Conservation (phyloP, 2,329 filamentous ascomycete species). For the Colletotrichum truncatum region DNA sequence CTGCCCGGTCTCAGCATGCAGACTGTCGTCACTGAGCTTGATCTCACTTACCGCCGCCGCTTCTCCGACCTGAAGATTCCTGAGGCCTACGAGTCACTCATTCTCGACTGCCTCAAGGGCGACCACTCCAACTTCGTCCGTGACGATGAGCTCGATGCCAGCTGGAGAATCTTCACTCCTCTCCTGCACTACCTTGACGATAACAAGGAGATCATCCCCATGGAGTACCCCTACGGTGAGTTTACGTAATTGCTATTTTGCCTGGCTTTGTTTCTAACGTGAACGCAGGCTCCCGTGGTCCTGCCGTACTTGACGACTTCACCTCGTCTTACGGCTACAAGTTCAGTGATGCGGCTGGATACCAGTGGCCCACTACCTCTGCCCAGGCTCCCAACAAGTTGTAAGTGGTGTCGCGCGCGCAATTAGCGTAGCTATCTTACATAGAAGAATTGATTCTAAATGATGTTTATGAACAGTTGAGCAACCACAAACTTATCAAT, state of each 20-base stretch:
- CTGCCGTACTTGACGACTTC: conserved; percentile 96
- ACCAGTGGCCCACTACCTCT: conserved; percentile 90
- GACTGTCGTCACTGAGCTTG: conserved; percentile 97
- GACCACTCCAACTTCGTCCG: conserved; percentile 99
- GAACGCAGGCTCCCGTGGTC: conserved; percentile 86
- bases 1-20: conserved; percentile 98
- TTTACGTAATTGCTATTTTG: background rate
- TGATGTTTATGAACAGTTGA: conserved; percentile 26
- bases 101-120: conserved; percentile 96
- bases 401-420: conserved; percentile 60
- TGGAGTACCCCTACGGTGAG: conserved; percentile 99
- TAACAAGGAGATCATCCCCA: conserved; percentile 99
- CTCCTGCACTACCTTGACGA: conserved; percentile 98
- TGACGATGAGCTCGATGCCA: conserved; percentile 95
- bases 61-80: conserved; percentile 99
- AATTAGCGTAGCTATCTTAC: conserved; percentile 23
- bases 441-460: conserved; percentile 33
- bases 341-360: conserved; percentile 95
- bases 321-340: conserved; percentile 98
- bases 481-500: conserved; percentile 14
- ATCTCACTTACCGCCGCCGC: conserved; percentile 95
- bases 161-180: conserved; percentile 98
- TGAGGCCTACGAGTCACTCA: conserved; percentile 97
- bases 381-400: conserved; percentile 78
- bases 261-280: conserved; percentile 32